Conservation (phyloP, 2,329 filamentous ascomycete species). For the Aspergillus tamarii region DNA sequence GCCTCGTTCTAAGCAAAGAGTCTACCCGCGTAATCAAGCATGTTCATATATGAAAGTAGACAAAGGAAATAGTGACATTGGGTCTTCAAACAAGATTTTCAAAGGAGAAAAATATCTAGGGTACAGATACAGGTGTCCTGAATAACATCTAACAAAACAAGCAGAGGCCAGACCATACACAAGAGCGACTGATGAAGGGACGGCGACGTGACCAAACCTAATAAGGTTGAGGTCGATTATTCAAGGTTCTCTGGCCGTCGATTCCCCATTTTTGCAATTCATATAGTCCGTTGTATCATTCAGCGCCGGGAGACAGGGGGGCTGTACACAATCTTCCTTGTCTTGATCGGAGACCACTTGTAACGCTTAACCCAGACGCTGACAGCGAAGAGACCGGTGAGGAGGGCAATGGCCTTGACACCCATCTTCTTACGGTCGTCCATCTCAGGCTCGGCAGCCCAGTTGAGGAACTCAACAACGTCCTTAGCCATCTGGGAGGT, state of each 20-base stretch:
- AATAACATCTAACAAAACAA: constrained; percentile 44
- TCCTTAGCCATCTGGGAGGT: constrained; percentile 99
- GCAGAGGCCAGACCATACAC: constrained; percentile 35
- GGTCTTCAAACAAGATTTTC: constrained; percentile 44
- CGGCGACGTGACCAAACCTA: constrained; percentile 25
- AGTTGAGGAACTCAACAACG: constrained; percentile 98
- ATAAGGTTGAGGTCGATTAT: constrained; percentile 30
- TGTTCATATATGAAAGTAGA: constrained; percentile 19
- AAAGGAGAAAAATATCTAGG: constrained; percentile 46
- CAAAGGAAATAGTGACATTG: constrained; percentile 45
- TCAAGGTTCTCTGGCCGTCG: constrained; percentile 28
- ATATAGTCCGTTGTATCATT: constrained; percentile 34
- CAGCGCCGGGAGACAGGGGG: constrained; percentile 60
- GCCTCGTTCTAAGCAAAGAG: not conserved
- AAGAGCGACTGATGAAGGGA: constrained; percentile 32
- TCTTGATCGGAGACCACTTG: constrained; percentile 98
- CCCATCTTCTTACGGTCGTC: constrained; percentile 99
- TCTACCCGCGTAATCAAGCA: constrained; percentile 6
- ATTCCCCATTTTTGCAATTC: constrained; percentile 34
- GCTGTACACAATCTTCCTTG: constrained; percentile 88
- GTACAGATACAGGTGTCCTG: constrained; percentile 47
- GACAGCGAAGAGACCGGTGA: constrained; percentile 76
- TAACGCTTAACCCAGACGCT: constrained; percentile 99
- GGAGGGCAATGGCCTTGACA: constrained; percentile 88
- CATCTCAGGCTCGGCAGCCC: constrained; percentile 98